Evolutionary conservation across 2,329 filamentous ascomycete genomes (phyloP).

Genomic region (Exophiala xenobiotica): DNA sequence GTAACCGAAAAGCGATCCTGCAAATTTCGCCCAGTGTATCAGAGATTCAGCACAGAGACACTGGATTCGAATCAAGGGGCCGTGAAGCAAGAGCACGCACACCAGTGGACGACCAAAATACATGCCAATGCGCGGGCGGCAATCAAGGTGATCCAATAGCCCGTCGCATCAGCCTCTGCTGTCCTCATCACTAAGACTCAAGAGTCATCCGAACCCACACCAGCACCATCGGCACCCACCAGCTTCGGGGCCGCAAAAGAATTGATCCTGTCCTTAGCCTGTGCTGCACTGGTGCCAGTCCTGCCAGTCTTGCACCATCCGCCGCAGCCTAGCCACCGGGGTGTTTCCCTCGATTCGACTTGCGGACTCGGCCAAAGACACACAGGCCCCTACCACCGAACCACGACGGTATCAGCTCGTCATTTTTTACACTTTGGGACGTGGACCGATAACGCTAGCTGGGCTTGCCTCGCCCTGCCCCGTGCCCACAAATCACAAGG

Average conservation of each 20-base stretch:
- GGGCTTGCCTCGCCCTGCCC: neutral
- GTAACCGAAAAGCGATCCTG: no score
- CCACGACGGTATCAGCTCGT: conserved; percentile 1
- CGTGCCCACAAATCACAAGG: conserved; percentile 4
- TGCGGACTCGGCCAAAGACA: neutral
- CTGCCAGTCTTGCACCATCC: no score
- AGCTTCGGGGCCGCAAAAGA: neutral
- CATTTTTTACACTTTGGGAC: conserved; percentile 6
- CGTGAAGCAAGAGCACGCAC: no score
- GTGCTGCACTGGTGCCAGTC: neutral
- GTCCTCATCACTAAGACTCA: neutral
- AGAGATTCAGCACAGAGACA: no score
- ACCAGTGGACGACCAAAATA: no score
- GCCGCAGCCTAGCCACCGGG: no score
- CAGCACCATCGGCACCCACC: no score
- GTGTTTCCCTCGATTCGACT: no score
- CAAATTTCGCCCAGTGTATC: no score
- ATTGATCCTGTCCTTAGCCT: neutral
- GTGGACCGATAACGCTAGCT: conserved; percentile 18
- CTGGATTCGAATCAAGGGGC: neutral
- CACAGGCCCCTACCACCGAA: neutral
- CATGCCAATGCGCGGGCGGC: neutral
- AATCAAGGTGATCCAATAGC: neutral
- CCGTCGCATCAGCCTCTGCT: neutral
- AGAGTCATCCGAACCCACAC: no score